Base-by-base conservation (phyloP, 106 monocot genomes). In the Allium cepa region DNA sequence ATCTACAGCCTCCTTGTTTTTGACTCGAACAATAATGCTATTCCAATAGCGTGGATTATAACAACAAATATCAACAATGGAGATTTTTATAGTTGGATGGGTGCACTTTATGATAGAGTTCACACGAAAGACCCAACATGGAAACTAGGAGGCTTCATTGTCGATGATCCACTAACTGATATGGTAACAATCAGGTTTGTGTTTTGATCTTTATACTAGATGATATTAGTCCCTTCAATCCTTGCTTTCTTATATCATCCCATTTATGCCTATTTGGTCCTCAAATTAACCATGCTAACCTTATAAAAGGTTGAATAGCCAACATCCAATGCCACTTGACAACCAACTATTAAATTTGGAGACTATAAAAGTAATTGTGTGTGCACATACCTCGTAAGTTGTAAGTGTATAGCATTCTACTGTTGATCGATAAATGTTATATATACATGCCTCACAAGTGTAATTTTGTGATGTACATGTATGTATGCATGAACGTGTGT, bases 31-130 rank as follows among this genome's bases (percentile, higher is more conserved):
- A 86, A 80, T 58, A 97, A 87, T 62, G 87, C 89, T 56, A 89
- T 97, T 49, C 96, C 92, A 46, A 80, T 97, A 14, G 96, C 96
- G 9, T 97, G 92, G 96, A 83, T 92, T 57, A 79, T 97, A 57
- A 92, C 92, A 10, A 78, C 92, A 56, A 71, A 78, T 47, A 89
- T 89, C 80, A 63, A 92, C 49, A 75, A 64, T 63, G n/a, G 67
- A 10, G 86, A 89, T 10, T 76, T 79, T 62, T 73, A 97, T 65
- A 79, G 74, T 50, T 97, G 96, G 92, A 75, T 89, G 56, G 82
- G 87, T 13, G 64, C 86, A 8, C 96, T 97, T 79, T 89, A 92
- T 79, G 79, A 92, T 56, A 79, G 92, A 73, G 86, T 84, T 58
- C 87, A 57, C 59, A 79, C 86, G n/a, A 97, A 89, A 73, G 96